These are phyloP conservation scores for Lomentospora prolificans DNA, from an alignment of 2,329 filamentous ascomycete genomes.

Conservation along the genomic window DNA sequence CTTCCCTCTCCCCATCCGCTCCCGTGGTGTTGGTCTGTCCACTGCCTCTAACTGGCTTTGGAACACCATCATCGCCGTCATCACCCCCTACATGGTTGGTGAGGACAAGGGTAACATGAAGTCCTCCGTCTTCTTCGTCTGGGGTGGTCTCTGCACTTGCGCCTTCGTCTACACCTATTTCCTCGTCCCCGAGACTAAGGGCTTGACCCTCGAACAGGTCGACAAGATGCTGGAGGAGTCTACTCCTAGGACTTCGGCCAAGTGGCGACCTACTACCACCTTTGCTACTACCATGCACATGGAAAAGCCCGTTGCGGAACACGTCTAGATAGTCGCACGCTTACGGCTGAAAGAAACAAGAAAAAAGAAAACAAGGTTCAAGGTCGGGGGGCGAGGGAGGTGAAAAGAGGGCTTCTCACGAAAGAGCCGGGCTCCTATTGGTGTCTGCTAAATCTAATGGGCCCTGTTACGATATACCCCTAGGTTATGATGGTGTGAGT, in stretches of 20 bases:
- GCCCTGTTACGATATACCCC: background rate
- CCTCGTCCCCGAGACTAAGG: constrained; percentile 66
- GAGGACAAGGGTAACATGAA: constrained; percentile 50
- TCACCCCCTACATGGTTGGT: constrained; percentile 64
- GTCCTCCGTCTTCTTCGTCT: constrained; percentile 65
- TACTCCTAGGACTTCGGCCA: constrained; percentile 63
- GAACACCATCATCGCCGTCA: constrained; percentile 65
- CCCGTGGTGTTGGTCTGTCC: constrained; percentile 76
- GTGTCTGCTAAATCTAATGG: background rate
- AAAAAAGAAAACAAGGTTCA: background rate
- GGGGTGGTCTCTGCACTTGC: constrained; percentile 55
- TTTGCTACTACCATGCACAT: constrained; percentile 36
- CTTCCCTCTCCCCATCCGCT: constrained; percentile 81
- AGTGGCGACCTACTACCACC: constrained; percentile 64
- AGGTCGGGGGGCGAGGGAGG: background rate
- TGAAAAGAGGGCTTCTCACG: background rate
- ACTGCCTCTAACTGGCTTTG: constrained; percentile 89
- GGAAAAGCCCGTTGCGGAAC: background rate
- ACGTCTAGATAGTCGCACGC: background rate
- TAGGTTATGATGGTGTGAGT: background rate
- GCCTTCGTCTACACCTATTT: constrained; percentile 61
- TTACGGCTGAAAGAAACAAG: background rate
- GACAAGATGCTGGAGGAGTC: constrained; percentile 86
- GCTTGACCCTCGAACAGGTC: constrained; percentile 68
- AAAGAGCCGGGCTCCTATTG: background rate